phyloP scores from a whole-genome alignment of 2,329 filamentous ascomycete species.

The Colletotrichum sp. region DNA sequence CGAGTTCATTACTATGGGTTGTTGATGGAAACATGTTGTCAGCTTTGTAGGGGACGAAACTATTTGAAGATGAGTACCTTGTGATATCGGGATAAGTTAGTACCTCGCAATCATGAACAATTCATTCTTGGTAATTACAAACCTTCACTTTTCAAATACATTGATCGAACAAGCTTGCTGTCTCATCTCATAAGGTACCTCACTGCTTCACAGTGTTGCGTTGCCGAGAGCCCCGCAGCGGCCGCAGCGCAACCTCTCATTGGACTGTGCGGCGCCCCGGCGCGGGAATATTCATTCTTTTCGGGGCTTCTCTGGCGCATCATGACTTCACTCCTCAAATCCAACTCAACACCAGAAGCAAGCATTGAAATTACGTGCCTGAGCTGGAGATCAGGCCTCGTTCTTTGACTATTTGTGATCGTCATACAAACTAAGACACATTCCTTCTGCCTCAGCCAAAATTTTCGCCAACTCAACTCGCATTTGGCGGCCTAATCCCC shows the following conservation, averaged over 20 bases:
- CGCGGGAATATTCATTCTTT: background rate
- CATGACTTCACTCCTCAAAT: slow-evolving; percentile 3
- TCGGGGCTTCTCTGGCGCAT: background rate
- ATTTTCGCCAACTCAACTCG: background rate
- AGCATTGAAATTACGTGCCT: background rate
- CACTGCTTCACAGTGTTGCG: background rate
- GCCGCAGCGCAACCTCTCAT: slow-evolving; percentile 6
- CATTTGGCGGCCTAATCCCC: background rate
- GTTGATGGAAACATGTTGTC: no score
- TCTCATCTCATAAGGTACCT: background rate
- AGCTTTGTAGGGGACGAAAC: background rate
- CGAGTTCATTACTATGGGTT: background rate
- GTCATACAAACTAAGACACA: background rate
- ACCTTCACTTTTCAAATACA: background rate
- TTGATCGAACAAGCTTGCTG: background rate
- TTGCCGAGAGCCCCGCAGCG: background rate
- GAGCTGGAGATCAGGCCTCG: background rate
- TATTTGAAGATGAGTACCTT: background rate
- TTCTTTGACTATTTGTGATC: background rate
- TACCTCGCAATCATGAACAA: no score
- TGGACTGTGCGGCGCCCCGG: background rate
- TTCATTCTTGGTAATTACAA: background rate
- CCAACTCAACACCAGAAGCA: background rate
- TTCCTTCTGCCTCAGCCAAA: background rate
- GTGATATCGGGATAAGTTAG: background rate